Percentiles rank a stretch among this genome's conserved stretches.
phyloP scores from a whole-genome alignment of 192 early-diverging fungal genomes.

The Coemansia sp. region DNA sequence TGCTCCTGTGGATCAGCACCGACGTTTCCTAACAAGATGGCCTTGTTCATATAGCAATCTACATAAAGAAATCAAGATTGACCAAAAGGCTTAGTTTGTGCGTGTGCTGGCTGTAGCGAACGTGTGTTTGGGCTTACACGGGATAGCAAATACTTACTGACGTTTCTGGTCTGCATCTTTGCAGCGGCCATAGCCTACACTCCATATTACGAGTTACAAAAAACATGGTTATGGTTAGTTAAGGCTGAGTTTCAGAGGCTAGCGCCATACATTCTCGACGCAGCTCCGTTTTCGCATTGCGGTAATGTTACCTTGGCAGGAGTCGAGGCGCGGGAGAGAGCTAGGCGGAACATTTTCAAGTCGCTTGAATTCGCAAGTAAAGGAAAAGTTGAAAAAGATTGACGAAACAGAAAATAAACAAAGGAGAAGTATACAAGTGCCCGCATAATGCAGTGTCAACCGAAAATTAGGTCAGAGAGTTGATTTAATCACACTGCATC shows the following conservation, averaged over 20 bases:
- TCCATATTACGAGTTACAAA: not conserved
- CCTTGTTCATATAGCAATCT: slow-evolving; percentile 60
- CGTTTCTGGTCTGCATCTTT: slow-evolving; percentile 28
- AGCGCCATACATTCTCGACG: not conserved
- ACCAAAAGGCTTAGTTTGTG: not conserved
- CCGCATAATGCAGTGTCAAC: not conserved
- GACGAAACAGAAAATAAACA: not conserved
- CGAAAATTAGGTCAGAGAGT: not conserved
- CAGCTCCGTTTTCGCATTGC: not conserved
- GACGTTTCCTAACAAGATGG: slow-evolving; percentile 64
- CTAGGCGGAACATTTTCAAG: slow-evolving; percentile 33
- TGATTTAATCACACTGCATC: not conserved
- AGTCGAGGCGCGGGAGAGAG: slow-evolving; percentile 20
- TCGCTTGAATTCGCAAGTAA: not conserved
- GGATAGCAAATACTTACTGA: slow-evolving; percentile 12
- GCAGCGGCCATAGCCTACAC: slow-evolving; percentile 19
- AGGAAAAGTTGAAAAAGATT: not conserved
- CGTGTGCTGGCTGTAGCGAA: not conserved
- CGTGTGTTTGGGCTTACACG: not conserved
- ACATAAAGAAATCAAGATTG: not conserved
- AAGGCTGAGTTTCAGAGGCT: not conserved
- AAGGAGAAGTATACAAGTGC: not conserved
- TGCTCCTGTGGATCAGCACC: slow-evolving; percentile 61
- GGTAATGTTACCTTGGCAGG: slow-evolving; percentile 31
- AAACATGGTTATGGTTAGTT: not conserved